Conservation (phyloP, 2,329 filamentous ascomycete species). For the Alternaria panax region DNA sequence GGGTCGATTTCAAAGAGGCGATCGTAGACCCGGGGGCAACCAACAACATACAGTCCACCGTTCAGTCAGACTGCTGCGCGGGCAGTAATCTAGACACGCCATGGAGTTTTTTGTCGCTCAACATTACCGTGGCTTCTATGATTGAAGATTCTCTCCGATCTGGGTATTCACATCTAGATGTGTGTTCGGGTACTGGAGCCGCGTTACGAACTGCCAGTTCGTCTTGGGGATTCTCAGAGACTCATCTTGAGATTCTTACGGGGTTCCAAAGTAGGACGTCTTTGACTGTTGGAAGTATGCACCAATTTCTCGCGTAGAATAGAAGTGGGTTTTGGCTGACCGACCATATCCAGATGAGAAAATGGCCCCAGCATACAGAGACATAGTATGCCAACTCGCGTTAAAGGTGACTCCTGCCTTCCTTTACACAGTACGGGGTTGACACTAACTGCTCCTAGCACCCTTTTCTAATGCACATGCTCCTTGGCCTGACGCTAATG, state of each 20-base stretch:
- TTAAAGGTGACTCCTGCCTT: conserved; percentile 46
- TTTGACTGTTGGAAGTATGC: conserved; percentile 48
- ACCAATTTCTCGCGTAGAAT: not conserved
- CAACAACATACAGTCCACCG: not conserved
- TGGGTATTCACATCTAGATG: not conserved
- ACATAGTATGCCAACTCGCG: conserved; percentile 51
- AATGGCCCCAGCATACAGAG: conserved; percentile 46
- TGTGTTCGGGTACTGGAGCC: not conserved
- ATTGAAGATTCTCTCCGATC: conserved; percentile 20
- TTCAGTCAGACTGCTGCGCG: not conserved
- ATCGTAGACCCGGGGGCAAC: not conserved
- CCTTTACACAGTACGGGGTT: not conserved
- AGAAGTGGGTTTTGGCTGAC: not conserved
- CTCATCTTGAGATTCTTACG: conserved; percentile 45
- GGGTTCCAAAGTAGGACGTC: conserved; percentile 56
- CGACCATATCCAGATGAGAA: conserved; percentile 8
- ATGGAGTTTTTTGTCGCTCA: conserved; percentile 21
- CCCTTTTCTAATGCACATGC: conserved; percentile 63
- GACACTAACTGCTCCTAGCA: conserved; percentile 44
- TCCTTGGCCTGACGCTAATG: conserved; percentile 61
- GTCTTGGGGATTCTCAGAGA: conserved; percentile 27
- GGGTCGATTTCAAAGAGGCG: not conserved
- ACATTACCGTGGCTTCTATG: conserved; percentile 22
- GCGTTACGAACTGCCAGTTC: not conserved
- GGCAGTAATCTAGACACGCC: not conserved